phyloP scores from a whole-genome alignment of 1,139 yeast species.

The Candida tunisiensis region DNA sequence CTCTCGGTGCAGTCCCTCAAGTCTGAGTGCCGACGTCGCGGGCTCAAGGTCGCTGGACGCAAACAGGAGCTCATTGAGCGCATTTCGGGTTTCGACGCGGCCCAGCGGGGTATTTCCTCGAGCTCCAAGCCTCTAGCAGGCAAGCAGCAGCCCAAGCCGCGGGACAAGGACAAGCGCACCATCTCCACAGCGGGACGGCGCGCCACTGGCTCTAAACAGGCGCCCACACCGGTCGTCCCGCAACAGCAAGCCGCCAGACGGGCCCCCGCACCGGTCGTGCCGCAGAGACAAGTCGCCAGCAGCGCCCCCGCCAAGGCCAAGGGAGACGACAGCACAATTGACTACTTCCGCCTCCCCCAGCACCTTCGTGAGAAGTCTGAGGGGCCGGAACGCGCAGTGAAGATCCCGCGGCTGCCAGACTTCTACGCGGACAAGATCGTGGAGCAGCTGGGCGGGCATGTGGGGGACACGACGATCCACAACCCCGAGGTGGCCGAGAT shows the following conservation, averaged over 20 bases:
- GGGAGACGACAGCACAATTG: constrained; percentile 25
- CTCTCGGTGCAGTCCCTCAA: constrained; percentile 34
- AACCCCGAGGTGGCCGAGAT: constrained; percentile 10
- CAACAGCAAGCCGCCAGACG: not conserved
- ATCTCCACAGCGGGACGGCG: not conserved
- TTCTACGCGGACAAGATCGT: not conserved
- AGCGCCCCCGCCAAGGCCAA: constrained; percentile 15
- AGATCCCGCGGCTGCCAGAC: constrained; percentile 13
- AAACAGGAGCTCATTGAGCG: constrained; percentile 38
- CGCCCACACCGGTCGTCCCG: not conserved
- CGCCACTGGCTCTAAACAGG: not conserved
- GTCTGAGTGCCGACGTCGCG: constrained; percentile 36
- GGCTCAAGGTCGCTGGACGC: constrained; percentile 37
- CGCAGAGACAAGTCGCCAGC: constrained; percentile 3
- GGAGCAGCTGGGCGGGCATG: constrained; percentile 4
- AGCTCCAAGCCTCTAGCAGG: not conserved
- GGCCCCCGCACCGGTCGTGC: not conserved
- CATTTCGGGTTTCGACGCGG: constrained; percentile 18
- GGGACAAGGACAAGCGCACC: not conserved
- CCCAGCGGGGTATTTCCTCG: constrained; percentile 1
- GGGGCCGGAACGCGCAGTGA: constrained; percentile 13
- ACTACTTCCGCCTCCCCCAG: constrained; percentile 23
- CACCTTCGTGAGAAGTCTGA: constrained; percentile 2
- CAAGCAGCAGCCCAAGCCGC: not conserved
- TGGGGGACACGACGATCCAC: constrained; percentile 7